phyloP scores from a whole-genome alignment of 768 basidiomycete species.

The Collybia sp. region DNA sequence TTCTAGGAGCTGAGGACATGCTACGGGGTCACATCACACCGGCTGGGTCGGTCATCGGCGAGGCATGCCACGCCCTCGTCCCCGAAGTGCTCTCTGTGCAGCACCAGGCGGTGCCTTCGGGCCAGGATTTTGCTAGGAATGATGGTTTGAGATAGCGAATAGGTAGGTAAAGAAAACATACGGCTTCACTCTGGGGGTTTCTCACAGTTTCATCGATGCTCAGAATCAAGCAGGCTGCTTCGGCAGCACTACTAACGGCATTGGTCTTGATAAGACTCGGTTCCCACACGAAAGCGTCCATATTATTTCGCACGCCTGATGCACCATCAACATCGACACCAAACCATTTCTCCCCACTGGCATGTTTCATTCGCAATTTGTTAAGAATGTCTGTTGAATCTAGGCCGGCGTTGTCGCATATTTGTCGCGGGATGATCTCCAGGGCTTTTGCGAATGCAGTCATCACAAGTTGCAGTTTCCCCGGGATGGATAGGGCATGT shows the following conservation, averaged over 20 bases:
- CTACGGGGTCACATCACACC: constrained; percentile 2
- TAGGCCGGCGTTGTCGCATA: constrained; percentile 96
- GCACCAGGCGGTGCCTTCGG: constrained; percentile 91
- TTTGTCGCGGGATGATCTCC: constrained; percentile 96
- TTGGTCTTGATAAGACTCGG: constrained; percentile 94
- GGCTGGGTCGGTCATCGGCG: constrained; percentile 43
- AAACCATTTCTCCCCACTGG: constrained; percentile 81
- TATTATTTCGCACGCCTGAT: constrained; percentile 89
- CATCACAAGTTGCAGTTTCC: constrained; percentile 92
- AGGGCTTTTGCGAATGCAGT: constrained; percentile 95
- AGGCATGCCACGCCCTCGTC: constrained; percentile 80
- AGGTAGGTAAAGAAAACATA: constrained; percentile 32
- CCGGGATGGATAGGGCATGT: constrained; percentile 88
- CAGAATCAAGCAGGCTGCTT: constrained; percentile 93
- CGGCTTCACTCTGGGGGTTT: constrained; percentile 91
- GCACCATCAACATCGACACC: constrained; percentile 93
- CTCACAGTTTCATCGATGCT: constrained; percentile 97
- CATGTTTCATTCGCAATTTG: constrained; percentile 96
- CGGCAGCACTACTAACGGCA: constrained; percentile 91
- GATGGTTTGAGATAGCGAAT: constrained; percentile 13
- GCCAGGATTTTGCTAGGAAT: constrained; percentile 65
- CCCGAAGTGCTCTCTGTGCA: constrained; percentile 80
- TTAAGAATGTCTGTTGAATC: constrained; percentile 98
- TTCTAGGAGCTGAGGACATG: constrained; percentile 6
- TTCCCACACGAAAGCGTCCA: constrained; percentile 99